phyloP scores from a whole-genome alignment of 192 early-diverging fungal species.

The Podila verticillata region DNA sequence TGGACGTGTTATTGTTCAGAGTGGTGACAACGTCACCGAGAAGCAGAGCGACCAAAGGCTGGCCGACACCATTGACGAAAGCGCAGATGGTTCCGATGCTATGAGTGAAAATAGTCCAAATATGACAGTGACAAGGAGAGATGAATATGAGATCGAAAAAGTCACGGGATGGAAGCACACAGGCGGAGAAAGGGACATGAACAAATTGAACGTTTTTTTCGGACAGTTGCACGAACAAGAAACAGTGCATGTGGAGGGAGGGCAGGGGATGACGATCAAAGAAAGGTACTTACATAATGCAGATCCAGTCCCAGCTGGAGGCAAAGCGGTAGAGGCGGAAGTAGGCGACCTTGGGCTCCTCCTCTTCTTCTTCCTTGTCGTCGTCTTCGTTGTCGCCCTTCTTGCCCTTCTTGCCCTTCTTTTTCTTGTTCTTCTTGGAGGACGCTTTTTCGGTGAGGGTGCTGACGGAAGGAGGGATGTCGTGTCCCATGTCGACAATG shows the following conservation, averaged over 20 bases:
- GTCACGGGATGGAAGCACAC: too few relatives aligned
- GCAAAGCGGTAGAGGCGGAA: conserved; percentile 77
- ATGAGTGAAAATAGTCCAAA: background rate
- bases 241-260: too few relatives aligned
- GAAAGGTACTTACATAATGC: conserved; percentile 25
- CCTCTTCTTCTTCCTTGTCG: conserved; percentile 25
- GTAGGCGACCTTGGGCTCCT: conserved; percentile 54
- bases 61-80: conserved; percentile 23
- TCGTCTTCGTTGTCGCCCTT: background rate
- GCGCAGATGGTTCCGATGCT: conserved; percentile 35
- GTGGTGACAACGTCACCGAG: conserved; percentile 18
- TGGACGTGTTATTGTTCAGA: background rate
- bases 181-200: too few relatives aligned
- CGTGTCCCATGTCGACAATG: too few relatives aligned
- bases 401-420: background rate
- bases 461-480: too few relatives aligned
- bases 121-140: too few relatives aligned
- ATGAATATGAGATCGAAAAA: too few relatives aligned
- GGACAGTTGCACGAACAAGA: too few relatives aligned
- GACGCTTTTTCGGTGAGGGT: too few relatives aligned
- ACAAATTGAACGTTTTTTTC: too few relatives aligned
- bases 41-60: conserved; percentile 29
- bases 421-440: background rate
- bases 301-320: conserved; percentile 55
- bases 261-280: background rate